phyloP scores from a whole-genome alignment of 2,329 filamentous ascomycete species.

The Scedosporium boydii region DNA sequence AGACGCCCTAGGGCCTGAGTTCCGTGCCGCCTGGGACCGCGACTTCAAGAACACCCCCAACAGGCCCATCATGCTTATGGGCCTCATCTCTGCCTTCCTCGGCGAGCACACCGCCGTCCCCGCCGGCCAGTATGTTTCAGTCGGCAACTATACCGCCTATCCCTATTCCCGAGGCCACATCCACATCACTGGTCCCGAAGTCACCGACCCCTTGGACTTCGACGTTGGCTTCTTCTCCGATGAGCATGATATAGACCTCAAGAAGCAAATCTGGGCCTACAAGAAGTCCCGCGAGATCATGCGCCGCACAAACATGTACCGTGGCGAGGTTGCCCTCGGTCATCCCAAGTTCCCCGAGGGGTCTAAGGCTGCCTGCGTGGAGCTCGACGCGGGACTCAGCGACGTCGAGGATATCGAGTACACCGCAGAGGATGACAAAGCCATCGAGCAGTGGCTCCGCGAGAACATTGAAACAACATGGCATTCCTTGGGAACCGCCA shows the following conservation, averaged over 20 bases:
- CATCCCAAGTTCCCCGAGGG: constrained; percentile 34
- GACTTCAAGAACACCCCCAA: constrained; percentile 30
- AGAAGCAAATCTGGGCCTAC: constrained; percentile 54
- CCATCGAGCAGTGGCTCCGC: constrained; percentile 34
- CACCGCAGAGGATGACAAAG: constrained; percentile 36
- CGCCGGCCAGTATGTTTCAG: constrained; percentile 37
- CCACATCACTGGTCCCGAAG: constrained; percentile 35
- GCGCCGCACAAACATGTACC: constrained; percentile 45
- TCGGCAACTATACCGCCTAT: constrained; percentile 44
- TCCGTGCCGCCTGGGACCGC: constrained; percentile 38
- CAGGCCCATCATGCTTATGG: constrained; percentile 16
- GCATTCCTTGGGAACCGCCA: constrained; percentile 36
- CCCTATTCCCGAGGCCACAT: constrained; percentile 50
- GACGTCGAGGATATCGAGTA: constrained; percentile 34
- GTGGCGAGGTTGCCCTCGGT: constrained; percentile 31
- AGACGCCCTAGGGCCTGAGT: constrained; percentile 36
- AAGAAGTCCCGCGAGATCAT: constrained; percentile 55
- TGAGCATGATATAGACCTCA: constrained; percentile 42
- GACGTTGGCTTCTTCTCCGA: constrained; percentile 42
- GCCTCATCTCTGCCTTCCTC: constrained; percentile 14
- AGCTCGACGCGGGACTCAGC: constrained; percentile 28
- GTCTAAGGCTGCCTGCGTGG: constrained; percentile 32
- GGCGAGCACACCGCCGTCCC: constrained; percentile 26
- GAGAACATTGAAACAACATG: constrained; percentile 31
- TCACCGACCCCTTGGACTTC: constrained; percentile 34